phyloP scores from a whole-genome alignment of 345 rosid species.

The Ailanthus altissimus region DNA sequence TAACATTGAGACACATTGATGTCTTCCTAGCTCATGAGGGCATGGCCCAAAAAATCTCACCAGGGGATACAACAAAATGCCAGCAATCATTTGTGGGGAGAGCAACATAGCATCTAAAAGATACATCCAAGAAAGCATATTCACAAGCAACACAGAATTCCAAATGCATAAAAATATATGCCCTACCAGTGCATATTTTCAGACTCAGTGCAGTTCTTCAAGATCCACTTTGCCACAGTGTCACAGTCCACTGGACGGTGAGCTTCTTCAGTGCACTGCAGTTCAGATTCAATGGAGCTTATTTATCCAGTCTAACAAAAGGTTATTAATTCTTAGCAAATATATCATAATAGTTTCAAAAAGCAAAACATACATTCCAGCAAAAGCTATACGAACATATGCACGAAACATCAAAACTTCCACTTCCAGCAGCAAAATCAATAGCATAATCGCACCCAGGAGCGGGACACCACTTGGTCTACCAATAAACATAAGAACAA shows the following conservation, averaged over 20 bases:
- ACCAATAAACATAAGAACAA: too few species aligned
- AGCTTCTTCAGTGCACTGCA: conserved; percentile 97
- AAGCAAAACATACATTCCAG: conserved; percentile 69
- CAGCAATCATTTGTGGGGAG: conserved; percentile 1
- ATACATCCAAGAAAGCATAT: conserved; percentile 1
- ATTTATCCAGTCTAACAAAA: conserved; percentile 6
- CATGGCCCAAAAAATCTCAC: neutral
- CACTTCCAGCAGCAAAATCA: conserved; percentile 77
- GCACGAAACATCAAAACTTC: conserved; percentile 78
- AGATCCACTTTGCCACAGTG: conserved; percentile 86
- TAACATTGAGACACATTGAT: neutral
- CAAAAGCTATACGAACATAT: conserved; percentile 79
- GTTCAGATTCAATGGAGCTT: conserved; percentile 22
- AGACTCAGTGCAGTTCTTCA: conserved; percentile 95
- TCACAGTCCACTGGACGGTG: conserved; percentile 99
- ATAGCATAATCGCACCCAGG: conserved; percentile 93
- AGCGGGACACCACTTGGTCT: conserved; percentile 99
- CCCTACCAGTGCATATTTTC: conserved; percentile 97
- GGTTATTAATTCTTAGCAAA: neutral
- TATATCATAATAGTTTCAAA: conserved; percentile 5
- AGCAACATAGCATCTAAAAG: neutral
- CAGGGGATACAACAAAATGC: neutral
- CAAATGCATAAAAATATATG: conserved; percentile 11
- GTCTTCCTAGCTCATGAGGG: neutral
- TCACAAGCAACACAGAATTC: neutral